Base-by-base conservation (phyloP, 2,329 filamentous ascomycete species). In the Macrophomina tecta region DNA sequence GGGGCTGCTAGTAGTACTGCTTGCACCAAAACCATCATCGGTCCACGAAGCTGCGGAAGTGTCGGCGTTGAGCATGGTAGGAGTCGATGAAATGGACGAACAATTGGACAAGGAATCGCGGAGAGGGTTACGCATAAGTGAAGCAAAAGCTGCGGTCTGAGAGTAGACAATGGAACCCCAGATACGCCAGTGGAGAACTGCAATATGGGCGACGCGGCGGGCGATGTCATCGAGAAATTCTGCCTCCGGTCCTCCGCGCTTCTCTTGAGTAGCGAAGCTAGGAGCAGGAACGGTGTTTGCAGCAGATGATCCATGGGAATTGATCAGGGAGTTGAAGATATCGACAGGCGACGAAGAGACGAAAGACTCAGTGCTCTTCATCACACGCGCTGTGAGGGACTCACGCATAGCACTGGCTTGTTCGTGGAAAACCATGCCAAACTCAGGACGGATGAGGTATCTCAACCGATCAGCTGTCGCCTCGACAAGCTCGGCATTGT, bases 161-260 rank as follows among this genome's bases (percentile, higher is more conserved):
- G 77, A 66, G 75, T 97, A 97, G 12, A 91, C 88, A 64, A 97
- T 82, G 2, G 87, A 87, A 1, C 87, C 86, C 93, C 94, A 98
- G 3, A 97, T 90, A 58, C 92, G 87, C 93, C 94, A 97, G 78
- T 97, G 93, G 30, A 98, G 81, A 5, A 95, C 85, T 14, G 91
- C 89, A 52, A 97, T 87, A 74, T 97, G 94, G 5, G 92, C 90
- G 61, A 97, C 84, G 53, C 92, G 88, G 52, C 89, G 90, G 0
- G 92, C 88, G 76, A 97, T 87, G 67, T 93, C 89, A 51, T 85
- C 83, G 45, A 91, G 72, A 36, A 79, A 74, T 42, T 70, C 79
- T 34, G 49, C 46, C 9, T 69, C 66, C 30, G 74, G 69, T 60
- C 66, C 49, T 28, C 45, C 30, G 9, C 30, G 32, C 42, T 62